Evolutionary conservation across 768 basidiomycete genomes (phyloP), one percentile per base, ranked within the genome.

Genomic region (Termitomyces sp.): DNA sequence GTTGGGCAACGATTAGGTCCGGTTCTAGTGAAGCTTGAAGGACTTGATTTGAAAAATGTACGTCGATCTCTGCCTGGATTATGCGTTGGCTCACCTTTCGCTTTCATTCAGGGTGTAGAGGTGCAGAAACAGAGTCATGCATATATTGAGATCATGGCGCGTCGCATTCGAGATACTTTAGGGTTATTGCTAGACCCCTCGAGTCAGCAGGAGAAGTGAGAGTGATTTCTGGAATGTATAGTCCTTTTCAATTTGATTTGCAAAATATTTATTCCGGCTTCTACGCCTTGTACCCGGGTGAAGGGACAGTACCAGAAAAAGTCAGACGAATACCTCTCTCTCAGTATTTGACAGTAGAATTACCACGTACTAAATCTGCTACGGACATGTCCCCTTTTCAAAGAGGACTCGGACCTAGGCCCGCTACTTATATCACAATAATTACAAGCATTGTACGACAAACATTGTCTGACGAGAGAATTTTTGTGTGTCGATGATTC

Each of bases 81-180:
- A 35, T 40, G 3, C 10, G 8, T 9, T 12, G 4, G 5, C 50
- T 50, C 41, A 50, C 30, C 32, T 13, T 20, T 26, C 35, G 7
- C 9, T 18, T 38, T 41, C 55, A 53, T 61, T 64, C 58, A 82
- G 83, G 70, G 73, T 56, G 65, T 69, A 18, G 80, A 81, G 50
- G 73, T 77, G 16, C 67, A 82, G 50, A 86, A 79, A 81, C 80
- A 82, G 51, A 85, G 83, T 64, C 83, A 84, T 55, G 82, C 80
- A 36, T 95, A 90, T 66, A 75, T 94, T 49, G 84, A 89, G 63
- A 86, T 91, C 56, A 89, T 95, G 84, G 80, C 81, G 38, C 76
- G 90, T 50, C 73, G 90, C 66, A 69, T 93, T 67, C 78, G 82
- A 62, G 89, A 91, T 61, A 82, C 77, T 62, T 76, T 80, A 28